Base-by-base conservation (phyloP, 768 basidiomycete species). In the Trametopsis cervina region DNA sequence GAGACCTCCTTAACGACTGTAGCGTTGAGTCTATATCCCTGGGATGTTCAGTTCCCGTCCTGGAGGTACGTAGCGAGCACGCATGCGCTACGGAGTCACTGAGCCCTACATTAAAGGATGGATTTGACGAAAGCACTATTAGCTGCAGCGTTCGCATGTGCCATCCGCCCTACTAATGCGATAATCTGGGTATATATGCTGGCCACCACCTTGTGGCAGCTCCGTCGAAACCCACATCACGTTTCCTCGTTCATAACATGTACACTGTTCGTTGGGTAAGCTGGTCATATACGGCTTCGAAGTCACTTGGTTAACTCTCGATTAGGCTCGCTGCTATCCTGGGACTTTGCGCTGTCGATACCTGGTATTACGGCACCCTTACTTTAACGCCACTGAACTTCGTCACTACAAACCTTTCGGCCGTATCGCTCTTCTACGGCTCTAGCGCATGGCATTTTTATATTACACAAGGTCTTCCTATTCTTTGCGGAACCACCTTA, bases 371-470 rank as follows among this genome's bases (percentile, higher is more conserved):
- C 57, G 71, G 75, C 10, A 69, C 64, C 50, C 71, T 74, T 0
- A 85, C 81, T 2, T 70, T 91, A 55, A 92, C 93, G 0, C 77
- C 87, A 1, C 62, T 87, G 35, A 90, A 89, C 57, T 99, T 99
- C 65, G 61, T 95, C 22, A 65, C 73, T 21, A 82, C 85, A 41
- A 99, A 99, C 60, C 64, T 92, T 11, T 85, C 93, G 3, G 73
- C 79, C 2, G 78, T 97, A 26, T 95, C 96, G 0, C 69, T 85
- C n/a, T 96, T 96, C 67, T 99, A 97, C 60, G 96, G 96, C 17
- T 68, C 75, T 2, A 90, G 78, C 56, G 67, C 86, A 4, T 89
- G 83, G 81, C 89, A 96, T 60, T 98, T 89, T 62, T 97, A 99
- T 60, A 51, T 96, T 35, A 75, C 77, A 0, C 94, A 97, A 65